Evolutionary conservation across 345 rosid genomes (phyloP).

Genomic region (Gynandropsis gynandra): DNA sequence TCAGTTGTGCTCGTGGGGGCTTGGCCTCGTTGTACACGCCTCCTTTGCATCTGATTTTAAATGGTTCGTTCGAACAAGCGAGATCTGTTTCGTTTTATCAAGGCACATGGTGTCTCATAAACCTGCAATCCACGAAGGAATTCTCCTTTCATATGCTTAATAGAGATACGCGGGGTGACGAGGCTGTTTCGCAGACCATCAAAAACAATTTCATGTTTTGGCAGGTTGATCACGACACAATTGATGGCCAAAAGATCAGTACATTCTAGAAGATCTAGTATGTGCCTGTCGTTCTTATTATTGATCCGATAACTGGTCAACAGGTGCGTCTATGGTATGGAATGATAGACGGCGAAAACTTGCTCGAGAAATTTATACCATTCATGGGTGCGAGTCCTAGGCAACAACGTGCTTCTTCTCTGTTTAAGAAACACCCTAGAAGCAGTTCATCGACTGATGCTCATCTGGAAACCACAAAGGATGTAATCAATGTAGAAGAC

Average conservation of each 20-base stretch:
- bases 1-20: too few species aligned
- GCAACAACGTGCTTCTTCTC: conserved; percentile 37
- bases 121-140: conserved; percentile 67
- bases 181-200: conserved; percentile 60
- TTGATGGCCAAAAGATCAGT: conserved; percentile 59
- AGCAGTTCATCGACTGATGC: too few species aligned
- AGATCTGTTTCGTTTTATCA: conserved; percentile 49
- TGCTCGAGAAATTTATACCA: conserved; percentile 67
- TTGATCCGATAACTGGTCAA: conserved; percentile 89
- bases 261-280: conserved; percentile 55
- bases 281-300: conserved; percentile 66
- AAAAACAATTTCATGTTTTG: conserved; percentile 60
- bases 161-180: conserved; percentile 85
- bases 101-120: conserved; percentile 77
- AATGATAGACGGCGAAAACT: conserved; percentile 68
- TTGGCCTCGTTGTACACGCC: conserved; percentile 62
- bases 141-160: conserved; percentile 80
- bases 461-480: too few species aligned
- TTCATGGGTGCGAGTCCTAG: conserved; percentile 78
- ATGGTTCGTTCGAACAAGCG: conserved; percentile 75
- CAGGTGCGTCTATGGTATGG: conserved; percentile 79
- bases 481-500: too few species aligned
- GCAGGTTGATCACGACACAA: conserved; percentile 21
- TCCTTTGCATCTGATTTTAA: conserved; percentile 60
- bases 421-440: too few species aligned